phyloP scores from a whole-genome alignment of 768 basidiomycete species.

The Daedalea quercina region DNA sequence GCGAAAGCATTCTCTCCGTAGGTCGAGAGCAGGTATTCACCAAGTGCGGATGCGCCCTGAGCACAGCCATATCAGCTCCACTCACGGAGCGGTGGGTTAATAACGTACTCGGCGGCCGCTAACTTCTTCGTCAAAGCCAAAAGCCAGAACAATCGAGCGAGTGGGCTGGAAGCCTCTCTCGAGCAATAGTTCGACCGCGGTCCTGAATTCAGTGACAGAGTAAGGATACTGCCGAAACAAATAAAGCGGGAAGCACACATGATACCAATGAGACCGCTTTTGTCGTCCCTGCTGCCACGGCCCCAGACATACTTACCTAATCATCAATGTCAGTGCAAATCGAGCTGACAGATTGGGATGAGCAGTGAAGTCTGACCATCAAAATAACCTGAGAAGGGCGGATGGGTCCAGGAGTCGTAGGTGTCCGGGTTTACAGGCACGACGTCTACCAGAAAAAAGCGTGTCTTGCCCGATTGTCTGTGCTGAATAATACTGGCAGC shows the following conservation, averaged over 20 bases:
- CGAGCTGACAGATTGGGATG: neutral
- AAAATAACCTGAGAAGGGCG: constrained; percentile 43
- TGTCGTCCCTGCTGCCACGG: constrained; percentile 30
- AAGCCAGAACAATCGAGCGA: constrained; percentile 33
- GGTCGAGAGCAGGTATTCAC: constrained; percentile 29
- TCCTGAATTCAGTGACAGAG: constrained; percentile 13
- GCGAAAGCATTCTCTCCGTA: constrained; percentile 47
- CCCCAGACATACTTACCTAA: constrained; percentile 27
- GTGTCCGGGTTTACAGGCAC: constrained; percentile 44
- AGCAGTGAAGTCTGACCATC: constrained; percentile 24
- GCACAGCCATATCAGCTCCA: neutral
- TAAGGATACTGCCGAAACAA: neutral
- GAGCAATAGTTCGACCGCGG: constrained; percentile 40
- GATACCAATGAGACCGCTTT: constrained; percentile 26
- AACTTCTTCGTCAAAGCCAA: constrained; percentile 47
- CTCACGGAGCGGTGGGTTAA: neutral
- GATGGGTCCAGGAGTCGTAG: constrained; percentile 37
- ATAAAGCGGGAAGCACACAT: constrained; percentile 16
- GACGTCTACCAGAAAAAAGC: constrained; percentile 29
- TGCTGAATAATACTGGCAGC: neutral
- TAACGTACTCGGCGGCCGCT: constrained; percentile 21
- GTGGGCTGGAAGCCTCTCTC: constrained; percentile 39
- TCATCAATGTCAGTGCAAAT: neutral
- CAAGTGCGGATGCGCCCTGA: constrained; percentile 39
- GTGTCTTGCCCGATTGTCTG: neutral